phyloP scores from a whole-genome alignment of 768 basidiomycete genomes.

The Lactifluus hygrophoroides region DNA sequence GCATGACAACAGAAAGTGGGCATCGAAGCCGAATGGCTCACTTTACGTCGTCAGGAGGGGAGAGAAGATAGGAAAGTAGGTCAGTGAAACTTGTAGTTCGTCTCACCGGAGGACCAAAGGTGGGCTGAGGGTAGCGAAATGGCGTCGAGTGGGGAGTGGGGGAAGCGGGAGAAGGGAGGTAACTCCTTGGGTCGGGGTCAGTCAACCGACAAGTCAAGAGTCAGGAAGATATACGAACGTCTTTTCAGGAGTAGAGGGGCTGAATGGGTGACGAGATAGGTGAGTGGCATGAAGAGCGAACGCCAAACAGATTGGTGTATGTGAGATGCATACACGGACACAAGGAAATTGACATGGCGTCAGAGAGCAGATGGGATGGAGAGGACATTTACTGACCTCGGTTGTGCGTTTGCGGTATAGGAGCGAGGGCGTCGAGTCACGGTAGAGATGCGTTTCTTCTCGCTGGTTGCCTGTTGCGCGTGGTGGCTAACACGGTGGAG shows the following conservation, averaged over 20 bases:
- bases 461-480: conserved; percentile 78
- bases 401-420: conserved; percentile 36
- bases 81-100: conserved; percentile 53
- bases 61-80: conserved; percentile 63
- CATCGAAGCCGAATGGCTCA: conserved; percentile 19
- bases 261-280: neutral
- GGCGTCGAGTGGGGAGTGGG: conserved; percentile 25
- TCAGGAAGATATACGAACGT: conserved; percentile 7
- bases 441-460: conserved; percentile 63
- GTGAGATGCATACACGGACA: neutral
- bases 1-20: neutral
- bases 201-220: neutral
- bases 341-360: neutral
- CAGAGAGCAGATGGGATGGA: conserved; percentile 9
- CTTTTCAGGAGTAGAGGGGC: conserved; percentile 9
- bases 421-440: conserved; percentile 58
- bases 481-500: conserved; percentile 43
- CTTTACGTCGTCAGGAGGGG: conserved; percentile 54
- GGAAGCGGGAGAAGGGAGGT: conserved; percentile 24
- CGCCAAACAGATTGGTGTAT: neutral
- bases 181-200: neutral
- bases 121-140: conserved; percentile 23
- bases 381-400: conserved; percentile 35
- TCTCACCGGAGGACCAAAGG: conserved; percentile 37
- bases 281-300: neutral